Conservation (phyloP, 2,329 filamentous ascomycete genomes). For the Didymella keratinophila region DNA sequence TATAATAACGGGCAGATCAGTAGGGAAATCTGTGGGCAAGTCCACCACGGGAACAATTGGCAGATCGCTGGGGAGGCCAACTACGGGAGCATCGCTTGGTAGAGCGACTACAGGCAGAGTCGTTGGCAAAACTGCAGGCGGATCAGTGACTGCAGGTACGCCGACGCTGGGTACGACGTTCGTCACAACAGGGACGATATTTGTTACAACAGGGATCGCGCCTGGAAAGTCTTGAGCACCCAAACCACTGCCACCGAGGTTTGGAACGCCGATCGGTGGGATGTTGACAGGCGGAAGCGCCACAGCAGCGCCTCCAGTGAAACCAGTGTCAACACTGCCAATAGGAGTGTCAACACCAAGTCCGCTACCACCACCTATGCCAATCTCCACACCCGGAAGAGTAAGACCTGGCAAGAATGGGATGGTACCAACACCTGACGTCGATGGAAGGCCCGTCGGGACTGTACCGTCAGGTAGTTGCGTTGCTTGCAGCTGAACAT, state of each 20-base stretch:
- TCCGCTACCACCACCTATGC: background rate
- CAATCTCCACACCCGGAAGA: background rate
- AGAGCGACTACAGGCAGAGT: background rate
- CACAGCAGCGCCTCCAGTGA: background rate
- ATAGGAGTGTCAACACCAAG: slow-evolving; percentile 1
- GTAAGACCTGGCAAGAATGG: background rate
- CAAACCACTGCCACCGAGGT: background rate
- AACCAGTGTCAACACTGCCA: background rate
- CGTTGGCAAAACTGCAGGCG: too few species aligned
- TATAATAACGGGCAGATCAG: background rate
- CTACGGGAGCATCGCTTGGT: background rate
- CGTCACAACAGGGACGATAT: too few species aligned
- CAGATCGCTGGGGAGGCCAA: background rate
- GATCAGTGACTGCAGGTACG: background rate
- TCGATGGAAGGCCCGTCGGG: background rate
- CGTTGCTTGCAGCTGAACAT: background rate
- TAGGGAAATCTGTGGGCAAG: background rate
- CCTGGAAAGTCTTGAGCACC: background rate
- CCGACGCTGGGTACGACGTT: background rate
- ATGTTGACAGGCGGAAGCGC: background rate
- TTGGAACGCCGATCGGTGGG: background rate
- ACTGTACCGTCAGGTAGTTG: background rate
- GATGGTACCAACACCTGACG: background rate
- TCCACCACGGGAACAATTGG: background rate
- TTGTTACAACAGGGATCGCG: background rate